Base-by-base conservation (phyloP, 2,329 filamentous ascomycete species). In the Pyrenophora seminiperda region DNA sequence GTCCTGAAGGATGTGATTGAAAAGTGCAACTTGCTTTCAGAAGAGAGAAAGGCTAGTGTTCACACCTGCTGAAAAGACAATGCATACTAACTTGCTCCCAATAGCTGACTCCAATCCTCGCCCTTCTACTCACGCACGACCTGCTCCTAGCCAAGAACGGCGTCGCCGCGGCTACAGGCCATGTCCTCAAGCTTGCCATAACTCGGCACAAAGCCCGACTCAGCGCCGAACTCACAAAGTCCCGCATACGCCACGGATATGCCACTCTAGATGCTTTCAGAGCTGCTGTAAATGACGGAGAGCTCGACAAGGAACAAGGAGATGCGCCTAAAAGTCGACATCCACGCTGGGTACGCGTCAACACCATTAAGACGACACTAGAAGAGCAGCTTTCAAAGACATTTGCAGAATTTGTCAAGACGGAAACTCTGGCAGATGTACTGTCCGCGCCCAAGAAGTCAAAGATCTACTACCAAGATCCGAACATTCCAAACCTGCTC, bases 271-370 rank as follows among this genome's bases (percentile, higher is more conserved):
- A 89, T 3, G 82, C 81, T 0, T 79, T 97, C 45, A 81, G 81
- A 34, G 77, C 79, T 19, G 77, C 83, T 49, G 75, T 91, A 43
- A 79, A 84, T 50, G 71, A 76, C 24, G 63, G 67, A 17, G 60
- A 65, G 11, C 53, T 68, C 10, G 66, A 58, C 2, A 57, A 48
- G 7, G 59, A 60, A n/a, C 59, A 62, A 2, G 75, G 59, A 67
- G 75, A 53, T 36, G 54, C 6, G 76, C 82, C 53, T 75, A 81
- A 27, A 63, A 63, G 58, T 3, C 75, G 76, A 32, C 89, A 93
- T 67, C 92, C 91, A n/a, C 85, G 94, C 45, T 99, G 94, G 94
- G 84, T 96, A 32, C 85, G 94, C 2, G 80, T 97, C 55, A 99
- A 97, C 68, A 85, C 86, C 0, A 75, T 97, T 10, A 87, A 85